Evolutionary conservation across 2,329 filamentous ascomycete species (phyloP).

Genomic region (Ophiostoma angusticollis): DNA sequence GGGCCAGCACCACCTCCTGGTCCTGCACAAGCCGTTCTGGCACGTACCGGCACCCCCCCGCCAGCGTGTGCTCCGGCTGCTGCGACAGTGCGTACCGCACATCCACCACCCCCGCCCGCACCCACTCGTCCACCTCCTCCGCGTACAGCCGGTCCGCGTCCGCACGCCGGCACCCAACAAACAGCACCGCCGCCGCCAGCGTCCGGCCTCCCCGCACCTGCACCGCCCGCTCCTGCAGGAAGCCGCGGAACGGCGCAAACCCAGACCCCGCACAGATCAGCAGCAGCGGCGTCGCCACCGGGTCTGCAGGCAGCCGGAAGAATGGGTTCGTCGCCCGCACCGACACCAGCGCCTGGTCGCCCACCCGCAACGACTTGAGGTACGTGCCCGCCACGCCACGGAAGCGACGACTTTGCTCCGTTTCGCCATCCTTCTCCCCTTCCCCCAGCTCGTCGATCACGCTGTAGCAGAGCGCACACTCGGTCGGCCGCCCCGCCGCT

Average conservation of each 20-base stretch:
- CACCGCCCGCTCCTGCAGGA: slow-evolving; percentile 46
- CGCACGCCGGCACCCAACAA: slow-evolving; percentile 13
- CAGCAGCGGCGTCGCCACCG: slow-evolving; percentile 34
- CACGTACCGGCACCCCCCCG: slow-evolving; percentile 34
- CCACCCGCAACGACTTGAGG: slow-evolving; percentile 38
- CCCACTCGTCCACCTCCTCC: slow-evolving; percentile 10
- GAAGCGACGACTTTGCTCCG: slow-evolving; percentile 19
- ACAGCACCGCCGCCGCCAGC: slow-evolving; percentile 12
- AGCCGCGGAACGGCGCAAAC: slow-evolving; percentile 48
- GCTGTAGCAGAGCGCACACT: slow-evolving; percentile 52
- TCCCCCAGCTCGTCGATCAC: slow-evolving; percentile 51
- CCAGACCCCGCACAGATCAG: slow-evolving; percentile 41
- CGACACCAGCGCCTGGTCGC: slow-evolving; percentile 36
- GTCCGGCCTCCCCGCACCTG: slow-evolving; percentile 28
- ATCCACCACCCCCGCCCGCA: slow-evolving; percentile 5
- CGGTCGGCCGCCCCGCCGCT: slow-evolving; percentile 21
- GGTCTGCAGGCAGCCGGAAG: slow-evolving; percentile 35
- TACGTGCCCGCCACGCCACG: slow-evolving; percentile 49
- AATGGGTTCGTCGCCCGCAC: slow-evolving; percentile 28
- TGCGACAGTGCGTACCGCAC: slow-evolving; percentile 10
- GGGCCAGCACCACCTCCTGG: slow-evolving; percentile 22
- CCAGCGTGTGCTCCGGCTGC: not conserved
- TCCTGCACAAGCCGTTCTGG: slow-evolving; percentile 30
- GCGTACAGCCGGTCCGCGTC: slow-evolving; percentile 12
- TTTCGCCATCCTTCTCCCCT: too few relatives aligned